Percentiles rank a stretch among this genome's conserved stretches.
Conservation (phyloP, 768 basidiomycete genomes). For the Obba rivulosa region DNA sequence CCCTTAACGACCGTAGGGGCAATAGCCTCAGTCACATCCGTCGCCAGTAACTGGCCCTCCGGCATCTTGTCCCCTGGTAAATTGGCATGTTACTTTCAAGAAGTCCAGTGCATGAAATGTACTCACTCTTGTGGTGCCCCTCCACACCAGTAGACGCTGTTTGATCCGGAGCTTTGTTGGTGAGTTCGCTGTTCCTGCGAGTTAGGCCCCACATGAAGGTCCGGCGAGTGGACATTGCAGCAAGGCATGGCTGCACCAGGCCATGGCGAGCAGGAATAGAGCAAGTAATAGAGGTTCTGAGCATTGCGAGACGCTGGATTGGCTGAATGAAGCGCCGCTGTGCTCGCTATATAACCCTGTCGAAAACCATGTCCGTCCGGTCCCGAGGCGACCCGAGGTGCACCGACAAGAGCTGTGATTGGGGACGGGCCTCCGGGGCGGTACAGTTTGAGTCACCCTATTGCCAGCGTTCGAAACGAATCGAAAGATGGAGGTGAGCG, state of each 20-base stretch:
- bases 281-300: neutral
- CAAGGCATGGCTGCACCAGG: constrained; percentile 8
- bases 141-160: constrained; percentile 24
- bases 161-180: neutral
- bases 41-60: neutral
- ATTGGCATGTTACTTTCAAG: neutral
- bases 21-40: neutral
- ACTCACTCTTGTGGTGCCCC: constrained; percentile 30
- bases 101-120: neutral
- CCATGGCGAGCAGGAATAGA: constrained; percentile 6
- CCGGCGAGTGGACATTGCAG: neutral
- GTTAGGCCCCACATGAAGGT: constrained; percentile 1
- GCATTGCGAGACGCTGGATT: neutral
- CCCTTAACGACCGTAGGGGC: constrained; percentile 31
- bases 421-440: neutral
- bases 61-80: constrained; percentile 1
- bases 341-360: constrained; percentile 11
- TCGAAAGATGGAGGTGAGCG: too few relatives aligned
- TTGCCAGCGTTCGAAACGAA: too few relatives aligned
- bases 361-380: constrained; percentile 10
- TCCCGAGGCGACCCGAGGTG: constrained; percentile 16
- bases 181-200: neutral
- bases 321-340: neutral
- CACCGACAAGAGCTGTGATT: constrained; percentile 7
- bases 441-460: too few relatives aligned